A percentile compares a stretch with the other conserved stretches of the same genome.
Conservation (phyloP, 108 stramenopile genomes). For the Conticribra guillardii region DNA sequence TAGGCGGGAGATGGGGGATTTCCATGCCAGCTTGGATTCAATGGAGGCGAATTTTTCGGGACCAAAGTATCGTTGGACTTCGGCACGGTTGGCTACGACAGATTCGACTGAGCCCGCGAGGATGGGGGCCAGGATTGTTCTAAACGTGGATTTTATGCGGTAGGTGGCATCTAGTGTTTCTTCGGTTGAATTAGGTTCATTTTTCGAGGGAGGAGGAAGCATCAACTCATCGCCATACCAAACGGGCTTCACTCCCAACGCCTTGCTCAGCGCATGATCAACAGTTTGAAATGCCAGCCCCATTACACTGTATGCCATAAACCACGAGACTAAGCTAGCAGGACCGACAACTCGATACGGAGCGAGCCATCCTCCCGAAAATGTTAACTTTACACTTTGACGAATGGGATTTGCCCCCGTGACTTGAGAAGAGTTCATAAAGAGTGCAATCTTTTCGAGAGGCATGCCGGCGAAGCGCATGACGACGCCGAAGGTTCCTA, state of each 20-base stretch:
- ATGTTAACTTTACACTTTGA: constrained; percentile 63
- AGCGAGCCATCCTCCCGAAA: constrained; percentile 54
- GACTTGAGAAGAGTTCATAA: constrained; percentile 75
- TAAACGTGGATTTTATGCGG: constrained; percentile 33
- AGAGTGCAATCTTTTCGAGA: constrained; percentile 81
- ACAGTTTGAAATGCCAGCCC: constrained; percentile 72
- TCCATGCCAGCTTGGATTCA: constrained; percentile 46
- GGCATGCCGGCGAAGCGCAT: constrained; percentile 80
- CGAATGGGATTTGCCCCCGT: constrained; percentile 56
- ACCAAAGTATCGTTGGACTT: constrained; percentile 78
- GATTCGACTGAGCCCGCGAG: constrained; percentile 64
- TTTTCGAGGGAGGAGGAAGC: constrained; percentile 40
- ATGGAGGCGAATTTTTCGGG: constrained; percentile 45
- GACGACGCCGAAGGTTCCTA: constrained; percentile 68
- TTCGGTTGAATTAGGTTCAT: neutral
- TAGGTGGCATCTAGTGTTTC: constrained; percentile 17
- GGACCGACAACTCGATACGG: constrained; percentile 79
- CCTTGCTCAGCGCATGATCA: constrained; percentile 57
- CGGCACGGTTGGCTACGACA: constrained; percentile 72
- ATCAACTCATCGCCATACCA: constrained; percentile 71
- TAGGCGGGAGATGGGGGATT: constrained; percentile 26
- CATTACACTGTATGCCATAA: constrained; percentile 79
- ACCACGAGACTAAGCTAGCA: constrained; percentile 72
- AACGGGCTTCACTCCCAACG: constrained; percentile 57
- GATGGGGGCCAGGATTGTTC: constrained; percentile 57